A percentile compares a stretch with the other conserved stretches of the same genome.
phyloP scores from a whole-genome alignment of 2,329 filamentous ascomycete species.

The Alternaria sp. region DNA sequence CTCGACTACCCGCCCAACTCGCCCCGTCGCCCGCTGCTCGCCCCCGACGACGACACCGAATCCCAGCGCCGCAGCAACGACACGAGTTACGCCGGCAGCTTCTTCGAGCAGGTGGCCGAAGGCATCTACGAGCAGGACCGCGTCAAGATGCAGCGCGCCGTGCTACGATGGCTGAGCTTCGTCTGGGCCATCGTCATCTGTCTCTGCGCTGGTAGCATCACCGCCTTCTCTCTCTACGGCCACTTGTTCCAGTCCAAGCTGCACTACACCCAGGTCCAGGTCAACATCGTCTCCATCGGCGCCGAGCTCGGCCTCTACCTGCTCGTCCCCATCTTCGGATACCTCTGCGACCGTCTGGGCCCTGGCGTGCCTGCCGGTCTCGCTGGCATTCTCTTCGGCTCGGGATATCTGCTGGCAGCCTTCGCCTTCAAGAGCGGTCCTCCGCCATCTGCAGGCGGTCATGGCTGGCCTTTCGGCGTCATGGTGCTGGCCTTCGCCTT shows the following conservation, averaged over 20 bases:
- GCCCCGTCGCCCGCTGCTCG: constrained; percentile 51
- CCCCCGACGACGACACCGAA: constrained; percentile 42
- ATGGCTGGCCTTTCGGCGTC: constrained; percentile 74
- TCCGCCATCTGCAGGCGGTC: constrained; percentile 57
- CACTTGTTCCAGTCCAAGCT: constrained; percentile 86
- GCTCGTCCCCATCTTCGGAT: constrained; percentile 87
- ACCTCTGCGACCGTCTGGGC: constrained; percentile 87
- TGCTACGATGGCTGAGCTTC: constrained; percentile 63
- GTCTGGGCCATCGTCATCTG: constrained; percentile 66
- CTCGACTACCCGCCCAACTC: constrained; percentile 55
- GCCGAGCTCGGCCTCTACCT: constrained; percentile 90
- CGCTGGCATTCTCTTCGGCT: constrained; percentile 75
- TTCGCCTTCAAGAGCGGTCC: constrained; percentile 72
- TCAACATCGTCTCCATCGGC: constrained; percentile 87
- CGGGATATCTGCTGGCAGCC: constrained; percentile 84
- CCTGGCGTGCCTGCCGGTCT: constrained; percentile 77
- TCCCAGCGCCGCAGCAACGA: constrained; percentile 49
- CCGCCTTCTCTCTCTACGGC: constrained; percentile 92
- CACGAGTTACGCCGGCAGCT: constrained; percentile 58
- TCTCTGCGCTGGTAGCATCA: constrained; percentile 88
- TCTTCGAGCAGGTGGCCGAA: constrained; percentile 67
- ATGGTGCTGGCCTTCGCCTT: constrained; percentile 87
- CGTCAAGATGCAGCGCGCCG: constrained; percentile 59
- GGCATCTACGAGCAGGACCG: constrained; percentile 66
- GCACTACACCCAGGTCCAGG: constrained; percentile 87